A percentile compares a stretch with the other conserved stretches of the same genome.
Evolutionary conservation across 148 eudicot genomes (phyloP).

Genomic region (Chenopodium quinoa): DNA sequence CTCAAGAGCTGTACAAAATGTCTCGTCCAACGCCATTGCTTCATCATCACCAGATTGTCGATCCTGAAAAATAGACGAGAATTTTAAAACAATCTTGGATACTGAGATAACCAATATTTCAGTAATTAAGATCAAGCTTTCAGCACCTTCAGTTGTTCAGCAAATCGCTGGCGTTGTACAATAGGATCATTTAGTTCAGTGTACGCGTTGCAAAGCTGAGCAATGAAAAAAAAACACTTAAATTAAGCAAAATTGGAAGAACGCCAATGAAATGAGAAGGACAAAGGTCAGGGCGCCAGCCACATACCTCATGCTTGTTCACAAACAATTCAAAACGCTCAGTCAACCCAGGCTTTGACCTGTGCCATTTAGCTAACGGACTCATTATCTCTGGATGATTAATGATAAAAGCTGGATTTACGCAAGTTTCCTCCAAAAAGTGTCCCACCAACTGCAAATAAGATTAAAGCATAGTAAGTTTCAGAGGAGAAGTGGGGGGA

Average conservation of each 20-base stretch:
- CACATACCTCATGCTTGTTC: constrained; percentile 85
- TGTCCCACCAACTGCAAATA: constrained; percentile 84
- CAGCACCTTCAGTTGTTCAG: constrained; percentile 92
- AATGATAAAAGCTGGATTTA: constrained; percentile 82
- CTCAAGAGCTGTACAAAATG: constrained; percentile 85
- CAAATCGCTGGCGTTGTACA: constrained; percentile 89
- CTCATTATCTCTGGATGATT: constrained; percentile 97
- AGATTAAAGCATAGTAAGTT: constrained; percentile 3
- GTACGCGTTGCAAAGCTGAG: constrained; percentile 90
- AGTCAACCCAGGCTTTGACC: constrained; percentile 84
- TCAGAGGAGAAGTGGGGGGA: neutral
- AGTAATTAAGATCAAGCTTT: neutral
- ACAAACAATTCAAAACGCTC: constrained; percentile 88
- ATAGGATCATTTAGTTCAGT: constrained; percentile 93
- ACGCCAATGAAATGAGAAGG: neutral
- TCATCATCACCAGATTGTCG: constrained; percentile 95
- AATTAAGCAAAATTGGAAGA: neutral
- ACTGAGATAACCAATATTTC: neutral
- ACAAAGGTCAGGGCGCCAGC: neutral
- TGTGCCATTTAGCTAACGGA: constrained; percentile 98
- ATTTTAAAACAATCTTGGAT: neutral
- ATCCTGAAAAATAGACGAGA: constrained; percentile 49
- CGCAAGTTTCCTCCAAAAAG: constrained; percentile 86
- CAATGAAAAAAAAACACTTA: neutral
- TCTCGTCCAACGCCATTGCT: constrained; percentile 96